Percentiles rank a stretch among this genome's conserved stretches.
Evolutionary conservation across 805 yeast species (phyloP).

Genomic region (Candida mattraensis): DNA sequence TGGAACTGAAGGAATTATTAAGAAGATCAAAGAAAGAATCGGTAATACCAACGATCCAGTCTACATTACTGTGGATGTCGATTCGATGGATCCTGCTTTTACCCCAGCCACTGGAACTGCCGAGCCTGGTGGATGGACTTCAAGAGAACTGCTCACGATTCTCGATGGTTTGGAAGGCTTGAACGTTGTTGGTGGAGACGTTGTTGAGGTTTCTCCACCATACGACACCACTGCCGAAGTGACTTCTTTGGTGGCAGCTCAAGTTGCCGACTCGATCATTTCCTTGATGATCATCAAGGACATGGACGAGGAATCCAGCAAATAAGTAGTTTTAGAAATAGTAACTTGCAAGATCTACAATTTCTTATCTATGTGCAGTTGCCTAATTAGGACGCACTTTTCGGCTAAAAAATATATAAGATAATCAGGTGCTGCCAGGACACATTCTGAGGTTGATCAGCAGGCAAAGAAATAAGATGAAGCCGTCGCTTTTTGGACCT

Average conservation of each 20-base stretch:
- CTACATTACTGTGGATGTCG: conserved; percentile 51
- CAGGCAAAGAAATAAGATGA: conserved; percentile 55
- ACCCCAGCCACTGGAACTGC: conserved; percentile 76
- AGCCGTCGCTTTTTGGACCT: conserved; percentile 1
- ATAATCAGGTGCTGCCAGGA: conserved; percentile 64
- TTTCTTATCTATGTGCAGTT: conserved; percentile 5
- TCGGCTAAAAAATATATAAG: conserved; percentile 57
- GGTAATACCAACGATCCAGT: conserved; percentile 46
- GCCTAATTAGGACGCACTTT: too few relatives aligned
- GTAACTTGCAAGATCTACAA: conserved; percentile 38
- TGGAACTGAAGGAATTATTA: conserved; percentile 39
- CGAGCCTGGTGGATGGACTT: conserved; percentile 70
- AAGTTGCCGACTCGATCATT: conserved; percentile 52
- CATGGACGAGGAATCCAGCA: conserved; percentile 49
- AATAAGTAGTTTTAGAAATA: conserved; percentile 34
- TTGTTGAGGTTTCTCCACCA: conserved; percentile 69
- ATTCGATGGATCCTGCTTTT: conserved; percentile 66
- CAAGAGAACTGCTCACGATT: conserved; percentile 58
- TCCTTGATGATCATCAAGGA: conserved; percentile 47
- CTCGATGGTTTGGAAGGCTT: conserved; percentile 56
- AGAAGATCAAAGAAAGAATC: conserved; percentile 34
- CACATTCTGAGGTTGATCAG: conserved; percentile 69
- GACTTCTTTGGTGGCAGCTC: conserved; percentile 66
- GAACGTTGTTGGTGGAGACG: conserved; percentile 68
- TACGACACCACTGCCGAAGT: conserved; percentile 60